Evolutionary conservation across 768 basidiomycete species (phyloP), one percentile per base, ranked within the genome.

Genomic region (Naganishia onofrii): DNA sequence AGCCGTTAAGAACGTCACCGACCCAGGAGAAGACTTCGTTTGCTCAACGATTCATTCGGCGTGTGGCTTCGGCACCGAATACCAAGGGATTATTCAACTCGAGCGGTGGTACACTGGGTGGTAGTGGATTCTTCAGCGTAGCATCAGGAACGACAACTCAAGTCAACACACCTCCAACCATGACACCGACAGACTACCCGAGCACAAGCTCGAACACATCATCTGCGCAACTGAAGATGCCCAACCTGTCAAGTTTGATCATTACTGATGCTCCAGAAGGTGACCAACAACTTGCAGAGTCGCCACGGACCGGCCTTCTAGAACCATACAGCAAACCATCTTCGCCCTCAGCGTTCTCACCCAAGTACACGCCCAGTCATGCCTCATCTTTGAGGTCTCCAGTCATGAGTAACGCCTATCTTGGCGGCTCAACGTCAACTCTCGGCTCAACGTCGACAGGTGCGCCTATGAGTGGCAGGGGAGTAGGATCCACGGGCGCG

Each of bases 41-140:
- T 44, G 60, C 92, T 10, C 87, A 90, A 57, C 89, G 94, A 42
- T 93, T 97, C 83, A 88, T 98, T 34, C 89, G 95, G 65, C 88
- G 95, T 58, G 95, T 98, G 56, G 93, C 94, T 3, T 96, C 93
- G 10, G 94, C 96, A 2, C 95, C 95, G 2, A 99, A 97, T 78
- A 90, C 93, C 38, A 98, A 97, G 79, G 90, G 89, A 32, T 84
- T 99, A 34, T 93, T 98, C 80, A 70, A 83, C 19, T 70, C 71
- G 26, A 71, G 71, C 17, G 60, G 60, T 12, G 60, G 60, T 23
- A 44, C 60, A 15, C 42, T 63, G 9, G 42, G 60, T 7, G 42
- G 60, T 6, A 63, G 60, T 29, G 60, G 60, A 63, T 26, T 46
- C 23, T 63, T 63, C 23, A 63, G 60, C 60, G 60, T 63, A 26